Evolutionary conservation across 1,139 yeast species (phyloP).

Genomic region (Kodamaea sp.): DNA sequence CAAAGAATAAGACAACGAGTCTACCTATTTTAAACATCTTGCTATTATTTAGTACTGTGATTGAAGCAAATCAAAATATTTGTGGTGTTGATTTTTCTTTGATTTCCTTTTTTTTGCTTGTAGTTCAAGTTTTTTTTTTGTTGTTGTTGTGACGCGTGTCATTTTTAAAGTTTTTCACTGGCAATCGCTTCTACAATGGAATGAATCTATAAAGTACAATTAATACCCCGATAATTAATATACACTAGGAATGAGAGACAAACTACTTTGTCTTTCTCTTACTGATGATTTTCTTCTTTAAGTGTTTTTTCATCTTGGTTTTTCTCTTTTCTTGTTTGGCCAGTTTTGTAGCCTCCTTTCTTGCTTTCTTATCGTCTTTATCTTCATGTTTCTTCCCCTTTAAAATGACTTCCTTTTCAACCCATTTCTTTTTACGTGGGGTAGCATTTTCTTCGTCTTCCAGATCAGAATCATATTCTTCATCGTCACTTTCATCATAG

Average conservation of each 20-base stretch:
- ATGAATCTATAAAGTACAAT: no score
- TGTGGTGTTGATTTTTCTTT: slow-evolving; percentile 3
- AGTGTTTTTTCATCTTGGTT: slow-evolving; percentile 85
- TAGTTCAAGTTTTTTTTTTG: not conserved
- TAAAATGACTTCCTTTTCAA: slow-evolving; percentile 34
- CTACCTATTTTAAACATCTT: slow-evolving; percentile 5
- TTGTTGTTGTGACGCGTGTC: slow-evolving; percentile 3
- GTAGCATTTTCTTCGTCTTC: slow-evolving; percentile 11
- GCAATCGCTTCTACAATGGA: no score
- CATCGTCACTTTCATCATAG: slow-evolving; percentile 34
- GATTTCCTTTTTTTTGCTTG: slow-evolving; percentile 2
- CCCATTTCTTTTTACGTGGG: slow-evolving; percentile 35
- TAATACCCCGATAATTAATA: no score
- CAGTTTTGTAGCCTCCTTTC: slow-evolving; percentile 81
- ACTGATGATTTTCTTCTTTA: slow-evolving; percentile 73
- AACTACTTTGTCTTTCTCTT: slow-evolving; percentile 39
- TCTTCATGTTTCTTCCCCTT: slow-evolving; percentile 81
- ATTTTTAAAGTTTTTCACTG: not conserved
- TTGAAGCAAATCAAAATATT: not conserved
- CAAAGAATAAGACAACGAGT: slow-evolving; percentile 11
- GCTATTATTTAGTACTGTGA: not conserved
- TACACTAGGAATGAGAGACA: not conserved
- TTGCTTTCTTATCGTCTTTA: slow-evolving; percentile 75
- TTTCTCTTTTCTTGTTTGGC: slow-evolving; percentile 86
- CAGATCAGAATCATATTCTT: slow-evolving; percentile 13